A percentile compares a stretch with the other conserved stretches of the same genome.
phyloP scores from a whole-genome alignment of 352 stramenopile genomes.

The Phytopythium ostracodes region DNA sequence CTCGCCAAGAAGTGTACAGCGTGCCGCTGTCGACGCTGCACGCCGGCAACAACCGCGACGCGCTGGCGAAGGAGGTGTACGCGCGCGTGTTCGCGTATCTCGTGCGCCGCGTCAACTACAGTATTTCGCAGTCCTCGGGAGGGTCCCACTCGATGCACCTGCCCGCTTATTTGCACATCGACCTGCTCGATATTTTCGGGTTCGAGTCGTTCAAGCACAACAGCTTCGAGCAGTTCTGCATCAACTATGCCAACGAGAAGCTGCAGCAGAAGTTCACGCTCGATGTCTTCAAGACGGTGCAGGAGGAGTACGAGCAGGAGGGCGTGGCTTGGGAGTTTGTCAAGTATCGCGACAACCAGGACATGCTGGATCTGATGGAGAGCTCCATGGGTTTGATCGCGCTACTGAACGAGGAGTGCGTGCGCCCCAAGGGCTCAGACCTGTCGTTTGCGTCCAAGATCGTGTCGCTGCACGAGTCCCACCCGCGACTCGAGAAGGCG shows the following conservation, averaged over 20 bases:
- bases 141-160: conserved; percentile 18
- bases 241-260: conserved; percentile 96
- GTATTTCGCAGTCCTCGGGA: conserved; percentile 54
- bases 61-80: conserved; percentile 95
- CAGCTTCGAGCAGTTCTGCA: conserved; percentile 95
- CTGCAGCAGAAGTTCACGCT: conserved; percentile 90
- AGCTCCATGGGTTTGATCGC: conserved; percentile 88
- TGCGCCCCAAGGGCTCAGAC: conserved; percentile 85
- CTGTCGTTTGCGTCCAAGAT: conserved; percentile 87
- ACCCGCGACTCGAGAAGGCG: conserved; percentile 76
- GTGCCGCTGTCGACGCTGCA: conserved; percentile 69
- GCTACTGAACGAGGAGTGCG: conserved; percentile 90
- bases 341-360: conserved; percentile 88
- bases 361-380: conserved; percentile 88
- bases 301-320: conserved; percentile 79
- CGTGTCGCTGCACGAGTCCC: conserved; percentile 71
- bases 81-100: conserved; percentile 94
- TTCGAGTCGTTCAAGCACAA: conserved; percentile 95
- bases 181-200: conserved; percentile 96
- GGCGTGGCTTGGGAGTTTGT: conserved; percentile 77
- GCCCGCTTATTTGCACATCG: conserved; percentile 82
- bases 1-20: conserved; percentile 78
- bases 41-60: conserved; percentile 89
- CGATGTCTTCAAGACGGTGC: conserved; percentile 85
- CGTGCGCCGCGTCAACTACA: conserved; percentile 84